Base-by-base conservation (phyloP, 257 asterid species). In the Agastache rugosa region DNA sequence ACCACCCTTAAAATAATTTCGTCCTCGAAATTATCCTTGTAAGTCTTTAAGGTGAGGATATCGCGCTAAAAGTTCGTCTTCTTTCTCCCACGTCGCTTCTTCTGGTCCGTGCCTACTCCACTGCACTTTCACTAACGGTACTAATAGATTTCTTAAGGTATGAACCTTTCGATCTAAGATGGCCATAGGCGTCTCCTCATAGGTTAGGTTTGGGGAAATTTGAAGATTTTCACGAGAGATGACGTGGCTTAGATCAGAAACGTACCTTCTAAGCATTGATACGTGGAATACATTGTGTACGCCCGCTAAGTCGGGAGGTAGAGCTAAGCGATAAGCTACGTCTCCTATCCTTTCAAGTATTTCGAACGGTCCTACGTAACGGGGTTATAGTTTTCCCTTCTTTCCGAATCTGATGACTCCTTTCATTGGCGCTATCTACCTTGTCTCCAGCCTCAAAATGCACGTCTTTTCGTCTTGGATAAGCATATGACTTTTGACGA, bases 21-120 rank as follows among this genome's bases (percentile, higher is more conserved):
- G 62, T 22, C 62, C 62, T 55, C 62, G 29, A 55, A 55, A 55
- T 22, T 55, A 22, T 22, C 62, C 62, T 55, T n/a, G n/a, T 11
- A 55, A 20, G 8, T 22, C 6, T 20, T 11, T 55, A 55, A 55
- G 0, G 8, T 55, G 31, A 3, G 62, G 62, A 1, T 55, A 55
- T 8, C 62, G 31, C 0, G n/a, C 31, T 55, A 55, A 5, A 10
- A 22, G 16, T 2, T 55, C 34, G 8, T 55, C 62, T 20, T 55
- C 31, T 9, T 19, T 53, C 15, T 31, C 29, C 60, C 15, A 17
- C 11, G 31, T 53, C 1, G 60, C 31, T 53, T 53, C 60, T 9
- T 53, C 29, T 48, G 55, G 55, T 0, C 55, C 22, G 3, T 48
- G 55, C 22, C 55, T 48, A n/a, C 22, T 48, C 55, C 55, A 48